These are phyloP conservation scores for Xylaria longipes DNA, from an alignment of 495 filamentous ascomycete genomes.

Conservation along the genomic window DNA sequence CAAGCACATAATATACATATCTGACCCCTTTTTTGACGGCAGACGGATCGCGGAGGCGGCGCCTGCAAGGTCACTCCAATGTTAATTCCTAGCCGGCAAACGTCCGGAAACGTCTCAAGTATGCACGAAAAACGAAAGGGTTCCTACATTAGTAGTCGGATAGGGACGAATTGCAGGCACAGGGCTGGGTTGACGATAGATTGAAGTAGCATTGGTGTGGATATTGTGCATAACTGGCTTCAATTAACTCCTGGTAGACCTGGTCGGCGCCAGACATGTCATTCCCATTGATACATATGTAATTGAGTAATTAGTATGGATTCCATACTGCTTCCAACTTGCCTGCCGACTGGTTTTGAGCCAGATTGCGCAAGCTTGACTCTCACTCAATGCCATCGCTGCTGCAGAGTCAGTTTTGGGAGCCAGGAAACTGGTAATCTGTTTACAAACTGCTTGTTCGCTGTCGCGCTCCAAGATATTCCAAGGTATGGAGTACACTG, in stretches of 20 bases:
- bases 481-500: conserved; percentile 1
- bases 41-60: conserved; percentile 19
- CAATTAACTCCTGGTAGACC: neutral
- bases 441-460: conserved; percentile 6
- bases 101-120: conserved; percentile 19
- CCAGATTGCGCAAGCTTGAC: conserved; percentile 7
- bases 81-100: conserved; percentile 19
- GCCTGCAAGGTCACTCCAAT: conserved; percentile 10
- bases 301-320: neutral
- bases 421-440: conserved; percentile 5
- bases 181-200: neutral
- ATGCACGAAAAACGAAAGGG: conserved; percentile 21
- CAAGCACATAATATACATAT: neutral
- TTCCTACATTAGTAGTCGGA: conserved; percentile 13
- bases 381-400: conserved; percentile 2
- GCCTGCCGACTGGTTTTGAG: neutral
- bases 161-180: conserved; percentile 9
- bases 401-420: neutral
- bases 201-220: conserved; percentile 13
- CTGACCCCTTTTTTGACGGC: conserved; percentile 1
- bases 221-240: conserved; percentile 17
- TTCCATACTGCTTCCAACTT: neutral
- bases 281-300: neutral
- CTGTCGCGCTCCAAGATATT: neutral
- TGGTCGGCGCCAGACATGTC: neutral